Conservation (phyloP, 192 early-diverging fungal genomes). For the Pilaira anomala region DNA sequence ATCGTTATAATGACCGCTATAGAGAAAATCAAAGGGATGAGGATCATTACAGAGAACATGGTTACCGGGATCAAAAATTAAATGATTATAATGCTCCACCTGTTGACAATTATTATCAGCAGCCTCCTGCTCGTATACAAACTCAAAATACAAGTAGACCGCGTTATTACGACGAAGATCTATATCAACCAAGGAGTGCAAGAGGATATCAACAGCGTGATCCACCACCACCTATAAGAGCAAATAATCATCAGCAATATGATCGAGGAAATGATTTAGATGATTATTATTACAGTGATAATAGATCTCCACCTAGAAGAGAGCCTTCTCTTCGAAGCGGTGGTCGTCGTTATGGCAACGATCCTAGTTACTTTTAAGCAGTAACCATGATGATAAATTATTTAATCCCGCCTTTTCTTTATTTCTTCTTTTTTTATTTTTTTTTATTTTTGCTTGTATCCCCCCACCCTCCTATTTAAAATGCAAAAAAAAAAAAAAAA, state of each 20-base stretch:
- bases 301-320: neutral
- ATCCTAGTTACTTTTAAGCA: conserved; percentile 5
- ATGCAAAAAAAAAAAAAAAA: no score
- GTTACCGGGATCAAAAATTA: neutral
- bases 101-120: neutral
- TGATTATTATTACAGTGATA: conserved; percentile 13
- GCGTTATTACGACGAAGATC: neutral
- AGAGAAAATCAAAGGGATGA: neutral
- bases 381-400: no score
- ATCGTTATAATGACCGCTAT: neutral
- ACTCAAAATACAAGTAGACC: neutral
- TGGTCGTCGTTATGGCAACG: conserved; percentile 1
- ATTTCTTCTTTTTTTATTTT: no score
- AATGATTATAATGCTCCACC: neutral
- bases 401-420: no score
- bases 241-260: neutral
- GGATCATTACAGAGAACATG: neutral
- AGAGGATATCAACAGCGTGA: neutral
- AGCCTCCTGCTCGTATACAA: neutral
- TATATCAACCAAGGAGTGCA: neutral
- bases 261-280: conserved; percentile 3
- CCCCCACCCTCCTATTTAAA: no score
- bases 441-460: no score
- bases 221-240: neutral
- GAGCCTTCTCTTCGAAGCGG: conserved; percentile 8